These are phyloP conservation scores for Angomonas desouzai DNA, from an alignment of 208 protist species.

Conservation along the genomic window DNA sequence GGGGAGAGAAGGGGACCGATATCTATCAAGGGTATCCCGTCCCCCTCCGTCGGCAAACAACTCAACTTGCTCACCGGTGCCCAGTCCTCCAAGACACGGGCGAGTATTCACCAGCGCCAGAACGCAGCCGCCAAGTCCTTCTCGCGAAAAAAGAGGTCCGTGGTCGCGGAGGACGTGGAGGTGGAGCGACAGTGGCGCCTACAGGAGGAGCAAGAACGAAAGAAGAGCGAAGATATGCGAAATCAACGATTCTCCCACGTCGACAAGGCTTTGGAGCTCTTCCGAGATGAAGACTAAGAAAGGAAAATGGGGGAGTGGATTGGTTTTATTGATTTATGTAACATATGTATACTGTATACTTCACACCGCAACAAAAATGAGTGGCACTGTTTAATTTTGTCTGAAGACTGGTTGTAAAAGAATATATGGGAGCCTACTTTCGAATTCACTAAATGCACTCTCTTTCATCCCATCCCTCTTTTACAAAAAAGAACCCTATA, in stretches of 20 bases:
- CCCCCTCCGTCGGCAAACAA: slow-evolving; percentile 27
- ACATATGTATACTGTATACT: slow-evolving; percentile 11
- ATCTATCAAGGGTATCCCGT: slow-evolving; percentile 48
- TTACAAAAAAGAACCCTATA: slow-evolving; percentile 5
- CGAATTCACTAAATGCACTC: too few relatives aligned
- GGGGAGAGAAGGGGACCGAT: slow-evolving; percentile 72
- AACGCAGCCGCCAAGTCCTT: not conserved
- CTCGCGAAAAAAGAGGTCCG: not conserved
- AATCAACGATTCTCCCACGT: slow-evolving; percentile 5
- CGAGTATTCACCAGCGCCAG: slow-evolving; percentile 5
- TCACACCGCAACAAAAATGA: too few relatives aligned
- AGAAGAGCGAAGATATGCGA: not conserved
- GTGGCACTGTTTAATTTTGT: too few relatives aligned
- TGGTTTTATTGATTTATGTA: too few relatives aligned
- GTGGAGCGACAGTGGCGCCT: slow-evolving; percentile 8
- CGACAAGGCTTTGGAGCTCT: not conserved
- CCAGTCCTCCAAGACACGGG: slow-evolving; percentile 14
- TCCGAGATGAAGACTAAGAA: not conserved
- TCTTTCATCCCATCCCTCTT: not conserved
- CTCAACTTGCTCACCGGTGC: slow-evolving; percentile 26
- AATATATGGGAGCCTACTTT: too few relatives aligned
- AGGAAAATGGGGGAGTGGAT: too few relatives aligned
- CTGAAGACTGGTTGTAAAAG: too few relatives aligned
- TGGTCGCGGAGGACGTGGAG: not conserved
- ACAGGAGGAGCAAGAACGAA: not conserved